Percentiles rank a stretch among this genome's conserved stretches.
phyloP scores from a whole-genome alignment of 2,329 filamentous ascomycete species.

The Colletotrichum tropicale region DNA sequence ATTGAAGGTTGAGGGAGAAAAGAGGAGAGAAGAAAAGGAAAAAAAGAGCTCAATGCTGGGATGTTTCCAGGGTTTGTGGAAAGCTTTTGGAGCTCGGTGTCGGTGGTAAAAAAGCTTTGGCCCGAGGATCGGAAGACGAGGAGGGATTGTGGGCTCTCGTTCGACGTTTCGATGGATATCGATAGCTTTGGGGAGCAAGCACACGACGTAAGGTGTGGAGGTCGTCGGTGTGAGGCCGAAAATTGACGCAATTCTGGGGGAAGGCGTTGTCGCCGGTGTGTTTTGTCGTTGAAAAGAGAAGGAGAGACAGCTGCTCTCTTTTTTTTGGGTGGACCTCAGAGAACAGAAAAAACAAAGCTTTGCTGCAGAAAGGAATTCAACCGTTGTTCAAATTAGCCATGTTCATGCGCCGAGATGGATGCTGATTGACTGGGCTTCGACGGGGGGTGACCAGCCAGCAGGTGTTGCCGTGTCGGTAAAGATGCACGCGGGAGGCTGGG shows the following conservation, averaged over 20 bases:
- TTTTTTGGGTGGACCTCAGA: neutral
- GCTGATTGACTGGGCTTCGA: neutral
- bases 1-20: neutral
- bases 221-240: neutral
- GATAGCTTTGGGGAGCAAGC: neutral
- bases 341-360: neutral
- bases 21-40: neutral
- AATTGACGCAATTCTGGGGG: neutral
- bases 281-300: neutral
- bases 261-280: neutral
- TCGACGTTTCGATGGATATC: constrained; percentile 9
- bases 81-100: constrained; percentile 10
- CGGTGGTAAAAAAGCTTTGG: constrained; percentile 5
- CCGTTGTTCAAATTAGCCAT: constrained; percentile 10
- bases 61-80: neutral
- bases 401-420: constrained; percentile 15
- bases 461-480: neutral
- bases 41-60: neutral
- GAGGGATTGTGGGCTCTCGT: neutral
- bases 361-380: neutral
- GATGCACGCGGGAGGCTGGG: neutral
- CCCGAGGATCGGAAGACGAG: constrained; percentile 18
- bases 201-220: neutral
- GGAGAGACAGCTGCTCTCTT: neutral
- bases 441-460: neutral